A percentile compares a stretch with the other conserved stretches of the same genome.
Evolutionary conservation across 352 stramenopile genomes (phyloP).

Genomic region (Pythium grandisporangium): DNA sequence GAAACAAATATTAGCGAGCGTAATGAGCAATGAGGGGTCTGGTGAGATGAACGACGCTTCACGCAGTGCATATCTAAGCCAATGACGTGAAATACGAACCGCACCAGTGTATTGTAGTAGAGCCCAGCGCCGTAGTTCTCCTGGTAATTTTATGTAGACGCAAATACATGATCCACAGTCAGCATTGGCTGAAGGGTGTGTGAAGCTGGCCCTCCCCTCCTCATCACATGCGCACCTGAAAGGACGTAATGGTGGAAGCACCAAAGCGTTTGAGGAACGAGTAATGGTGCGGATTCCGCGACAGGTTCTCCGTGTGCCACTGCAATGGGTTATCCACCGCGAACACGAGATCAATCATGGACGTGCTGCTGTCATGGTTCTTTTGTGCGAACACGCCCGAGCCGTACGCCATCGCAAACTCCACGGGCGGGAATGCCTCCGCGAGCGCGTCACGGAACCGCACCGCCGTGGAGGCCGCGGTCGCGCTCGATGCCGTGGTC

Average conservation of each 20-base stretch:
- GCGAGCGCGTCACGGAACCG: constrained; percentile 44
- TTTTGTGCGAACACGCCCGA: constrained; percentile 76
- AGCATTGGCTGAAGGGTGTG: too few species aligned
- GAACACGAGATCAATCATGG: constrained; percentile 87
- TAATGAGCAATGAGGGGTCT: too few species aligned
- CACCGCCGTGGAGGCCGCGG: constrained; percentile 1
- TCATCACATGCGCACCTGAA: constrained; percentile 24
- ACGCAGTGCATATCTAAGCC: neutral
- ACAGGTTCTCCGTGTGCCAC: constrained; percentile 80
- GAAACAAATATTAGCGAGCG: too few species aligned
- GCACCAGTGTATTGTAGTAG: constrained; percentile 83
- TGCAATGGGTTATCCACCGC: constrained; percentile 67
- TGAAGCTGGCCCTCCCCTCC: too few species aligned
- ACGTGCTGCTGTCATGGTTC: constrained; percentile 62
- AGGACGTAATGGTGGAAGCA: constrained; percentile 32
- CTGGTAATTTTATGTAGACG: constrained; percentile 7
- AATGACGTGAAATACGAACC: neutral
- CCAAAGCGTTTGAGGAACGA: constrained; percentile 71
- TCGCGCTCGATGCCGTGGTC: constrained; percentile 1
- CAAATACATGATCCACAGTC: too few species aligned
- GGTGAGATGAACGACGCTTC: too few species aligned
- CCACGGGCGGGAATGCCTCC: constrained; percentile 53
- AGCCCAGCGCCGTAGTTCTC: constrained; percentile 71
- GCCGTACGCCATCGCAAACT: constrained; percentile 81
- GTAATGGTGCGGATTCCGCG: constrained; percentile 70